Evolutionary conservation across 2,329 filamentous ascomycete genomes (phyloP).

Genomic region (Aureobasidium vineae): DNA sequence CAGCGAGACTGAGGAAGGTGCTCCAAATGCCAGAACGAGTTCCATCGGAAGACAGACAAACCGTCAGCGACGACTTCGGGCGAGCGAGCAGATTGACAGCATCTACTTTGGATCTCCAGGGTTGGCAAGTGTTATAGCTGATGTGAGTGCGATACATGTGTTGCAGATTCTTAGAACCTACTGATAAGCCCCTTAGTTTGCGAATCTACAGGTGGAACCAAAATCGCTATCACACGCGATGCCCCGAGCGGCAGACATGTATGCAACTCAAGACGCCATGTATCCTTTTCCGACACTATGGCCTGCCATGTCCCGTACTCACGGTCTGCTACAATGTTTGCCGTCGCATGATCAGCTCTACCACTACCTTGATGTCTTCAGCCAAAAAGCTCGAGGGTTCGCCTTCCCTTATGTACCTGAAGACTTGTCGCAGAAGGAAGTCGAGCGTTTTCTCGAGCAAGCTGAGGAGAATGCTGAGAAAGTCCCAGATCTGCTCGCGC

Average conservation of each 20-base stretch:
- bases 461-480: slow-evolving; percentile 44
- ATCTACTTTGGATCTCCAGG: slow-evolving; percentile 53
- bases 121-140: slow-evolving; percentile 48
- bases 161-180: background rate
- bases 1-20: slow-evolving; percentile 41
- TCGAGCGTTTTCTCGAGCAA: slow-evolving; percentile 48
- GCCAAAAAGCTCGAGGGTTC: slow-evolving; percentile 45
- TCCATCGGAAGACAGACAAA: slow-evolving; percentile 33
- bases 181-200: slow-evolving; percentile 40
- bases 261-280: slow-evolving; percentile 39
- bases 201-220: slow-evolving; percentile 42
- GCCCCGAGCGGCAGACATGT: slow-evolving; percentile 46
- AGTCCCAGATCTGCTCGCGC: slow-evolving; percentile 50
- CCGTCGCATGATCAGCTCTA: slow-evolving; percentile 42
- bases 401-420: slow-evolving; percentile 49
- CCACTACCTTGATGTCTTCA: slow-evolving; percentile 44
- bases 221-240: slow-evolving; percentile 47
- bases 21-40: slow-evolving; percentile 31
- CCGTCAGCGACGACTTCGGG: slow-evolving; percentile 42
- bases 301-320: slow-evolving; percentile 38
- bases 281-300: slow-evolving; percentile 50
- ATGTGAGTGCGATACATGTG: slow-evolving; percentile 38
- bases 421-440: slow-evolving; percentile 45
- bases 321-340: slow-evolving; percentile 42
- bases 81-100: slow-evolving; percentile 45